These are phyloP conservation scores for Gardenia jasminoides DNA, from an alignment of 257 asterid species.

Conservation along the genomic window DNA sequence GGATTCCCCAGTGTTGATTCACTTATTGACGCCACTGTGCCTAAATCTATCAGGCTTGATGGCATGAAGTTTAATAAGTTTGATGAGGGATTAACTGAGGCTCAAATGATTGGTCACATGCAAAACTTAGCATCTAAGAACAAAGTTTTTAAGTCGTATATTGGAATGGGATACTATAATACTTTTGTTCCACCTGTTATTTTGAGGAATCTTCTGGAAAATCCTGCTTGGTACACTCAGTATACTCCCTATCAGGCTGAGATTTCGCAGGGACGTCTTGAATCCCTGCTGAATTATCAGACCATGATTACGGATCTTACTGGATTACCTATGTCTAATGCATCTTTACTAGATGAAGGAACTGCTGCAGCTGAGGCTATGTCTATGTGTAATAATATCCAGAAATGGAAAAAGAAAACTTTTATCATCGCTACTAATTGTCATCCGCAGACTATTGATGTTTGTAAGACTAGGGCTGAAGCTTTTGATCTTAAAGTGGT, in stretches of 20 bases:
- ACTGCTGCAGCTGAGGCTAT: conserved; percentile 99
- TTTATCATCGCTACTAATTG: conserved; percentile 86
- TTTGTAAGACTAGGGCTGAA: conserved; percentile 88
- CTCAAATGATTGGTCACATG: conserved; percentile 91
- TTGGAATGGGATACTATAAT: conserved; percentile 94
- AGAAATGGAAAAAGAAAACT: conserved; percentile 84
- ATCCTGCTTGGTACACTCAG: conserved; percentile 99
- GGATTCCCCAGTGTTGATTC: conserved; percentile 64
- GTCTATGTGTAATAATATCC: conserved; percentile 97
- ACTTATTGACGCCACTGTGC: conserved; percentile 88
- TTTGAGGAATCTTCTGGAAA: conserved; percentile 81
- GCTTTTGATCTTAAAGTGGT: conserved; percentile 83
- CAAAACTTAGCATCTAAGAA: conserved; percentile 66
- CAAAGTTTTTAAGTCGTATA: conserved; percentile 70
- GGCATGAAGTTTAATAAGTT: conserved; percentile 68
- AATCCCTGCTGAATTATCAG: conserved; percentile 82
- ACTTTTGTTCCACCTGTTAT: conserved; percentile 93
- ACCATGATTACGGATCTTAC: conserved; percentile 91
- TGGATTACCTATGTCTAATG: conserved; percentile 93
- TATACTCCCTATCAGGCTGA: conserved; percentile 99
- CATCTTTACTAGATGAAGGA: conserved; percentile 91
- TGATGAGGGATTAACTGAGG: conserved; percentile 77
- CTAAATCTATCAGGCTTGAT: conserved; percentile 70
- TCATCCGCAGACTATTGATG: conserved; percentile 91
- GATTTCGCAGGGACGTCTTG: conserved; percentile 94